These are phyloP conservation scores for Dichomitus squalens DNA, from an alignment of 1,284 basidiomycete genomes.

Conservation along the genomic window DNA sequence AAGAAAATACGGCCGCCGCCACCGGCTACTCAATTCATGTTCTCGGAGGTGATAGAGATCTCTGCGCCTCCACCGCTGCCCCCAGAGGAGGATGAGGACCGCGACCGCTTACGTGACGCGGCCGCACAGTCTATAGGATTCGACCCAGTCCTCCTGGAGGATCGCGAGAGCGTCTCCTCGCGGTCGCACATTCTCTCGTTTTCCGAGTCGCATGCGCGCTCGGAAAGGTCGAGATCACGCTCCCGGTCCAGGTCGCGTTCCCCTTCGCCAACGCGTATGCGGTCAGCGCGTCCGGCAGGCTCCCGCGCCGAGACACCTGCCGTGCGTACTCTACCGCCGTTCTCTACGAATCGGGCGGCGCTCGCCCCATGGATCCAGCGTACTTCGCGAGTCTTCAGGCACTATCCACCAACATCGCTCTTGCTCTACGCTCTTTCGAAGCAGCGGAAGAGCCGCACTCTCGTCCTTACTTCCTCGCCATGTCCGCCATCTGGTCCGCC, in stretches of 20 bases:
- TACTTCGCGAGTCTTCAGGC: slow-evolving; percentile 59
- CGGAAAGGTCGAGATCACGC: slow-evolving; percentile 27
- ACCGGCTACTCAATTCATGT: slow-evolving; percentile 39
- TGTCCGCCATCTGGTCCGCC: slow-evolving; percentile 32
- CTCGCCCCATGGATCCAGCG: slow-evolving; percentile 54
- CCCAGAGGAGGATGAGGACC: slow-evolving; percentile 68
- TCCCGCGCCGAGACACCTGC: slow-evolving; percentile 26
- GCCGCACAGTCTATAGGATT: slow-evolving; percentile 78
- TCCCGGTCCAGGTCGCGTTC: slow-evolving; percentile 19
- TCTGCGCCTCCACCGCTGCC: slow-evolving; percentile 45
- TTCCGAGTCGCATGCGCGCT: slow-evolving; percentile 16
- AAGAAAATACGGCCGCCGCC: slow-evolving; percentile 39
- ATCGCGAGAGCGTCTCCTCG: slow-evolving; percentile 25
- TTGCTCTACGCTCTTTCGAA: slow-evolving; percentile 70
- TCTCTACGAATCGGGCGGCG: slow-evolving; percentile 55
- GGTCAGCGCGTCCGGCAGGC: slow-evolving; percentile 2
- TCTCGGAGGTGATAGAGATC: slow-evolving; percentile 76
- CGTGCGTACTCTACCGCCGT: slow-evolving; percentile 49
- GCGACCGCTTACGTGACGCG: slow-evolving; percentile 68
- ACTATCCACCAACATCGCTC: slow-evolving; percentile 64
- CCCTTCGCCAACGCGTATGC: slow-evolving; percentile 17
- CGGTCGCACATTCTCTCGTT: slow-evolving; percentile 21
- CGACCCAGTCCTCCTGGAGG: slow-evolving; percentile 38
- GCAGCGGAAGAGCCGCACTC: slow-evolving; percentile 69
- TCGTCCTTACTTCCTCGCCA: slow-evolving; percentile 56